Percentiles rank a stretch among this genome's conserved stretches.
These are phyloP conservation scores for Penicillium riverlandense DNA, from an alignment of 495 filamentous ascomycete genomes.

Conservation along the genomic window DNA sequence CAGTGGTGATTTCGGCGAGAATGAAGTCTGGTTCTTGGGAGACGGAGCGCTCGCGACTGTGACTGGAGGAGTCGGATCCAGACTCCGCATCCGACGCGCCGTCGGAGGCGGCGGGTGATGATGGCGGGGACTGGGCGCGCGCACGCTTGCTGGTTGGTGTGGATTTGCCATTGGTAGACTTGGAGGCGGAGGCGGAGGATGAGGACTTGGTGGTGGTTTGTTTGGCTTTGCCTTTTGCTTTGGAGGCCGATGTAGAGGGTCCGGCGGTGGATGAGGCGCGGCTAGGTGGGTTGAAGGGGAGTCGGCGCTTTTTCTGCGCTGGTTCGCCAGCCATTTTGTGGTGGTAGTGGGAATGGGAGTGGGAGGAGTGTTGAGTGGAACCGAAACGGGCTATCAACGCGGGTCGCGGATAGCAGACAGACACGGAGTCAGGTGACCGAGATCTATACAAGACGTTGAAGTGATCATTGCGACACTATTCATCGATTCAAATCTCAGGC, in stretches of 20 bases:
- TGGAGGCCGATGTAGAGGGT: slow-evolving; percentile 13
- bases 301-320: slow-evolving; percentile 33
- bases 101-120: slow-evolving; percentile 7
- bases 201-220: slow-evolving; percentile 13
- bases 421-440: slow-evolving; percentile 33
- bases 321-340: slow-evolving; percentile 31
- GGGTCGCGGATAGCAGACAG: slow-evolving; percentile 9
- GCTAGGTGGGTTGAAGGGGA: slow-evolving; percentile 47
- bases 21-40: slow-evolving; percentile 35
- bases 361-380: too few relatives aligned
- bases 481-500: neutral
- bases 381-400: neutral
- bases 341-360: neutral
- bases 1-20: slow-evolving; percentile 38
- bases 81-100: slow-evolving; percentile 9
- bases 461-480: neutral
- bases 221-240: slow-evolving; percentile 20
- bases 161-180: slow-evolving; percentile 8
- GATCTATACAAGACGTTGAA: neutral
- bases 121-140: slow-evolving; percentile 7
- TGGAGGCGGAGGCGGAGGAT: slow-evolving; percentile 8
- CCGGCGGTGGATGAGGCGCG: slow-evolving; percentile 18
- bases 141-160: slow-evolving; percentile 6
- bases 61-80: slow-evolving; percentile 10
- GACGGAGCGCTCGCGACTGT: slow-evolving; percentile 13